A percentile compares a stretch with the other conserved stretches of the same genome.
Evolutionary conservation across 345 rosid species (phyloP).

Genomic region (Corchorus capsularis): DNA sequence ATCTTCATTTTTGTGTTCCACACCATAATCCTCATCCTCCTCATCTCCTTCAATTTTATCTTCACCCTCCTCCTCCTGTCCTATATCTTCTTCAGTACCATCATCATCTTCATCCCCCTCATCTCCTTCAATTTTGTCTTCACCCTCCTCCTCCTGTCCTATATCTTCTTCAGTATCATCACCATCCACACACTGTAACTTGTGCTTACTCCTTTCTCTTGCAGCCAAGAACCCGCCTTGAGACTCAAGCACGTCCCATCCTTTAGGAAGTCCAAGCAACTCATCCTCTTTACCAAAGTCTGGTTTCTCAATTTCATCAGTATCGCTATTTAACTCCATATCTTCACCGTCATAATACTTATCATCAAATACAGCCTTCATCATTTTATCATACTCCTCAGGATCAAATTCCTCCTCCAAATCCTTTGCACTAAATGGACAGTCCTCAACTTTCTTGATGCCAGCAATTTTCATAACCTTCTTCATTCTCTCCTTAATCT

Average conservation of each 20-base stretch:
- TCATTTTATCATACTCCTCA: constrained; percentile 70
- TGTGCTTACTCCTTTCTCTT: constrained; percentile 56
- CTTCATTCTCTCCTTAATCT: constrained; percentile 72
- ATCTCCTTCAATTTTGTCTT: not conserved
- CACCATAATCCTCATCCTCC: constrained; percentile 24
- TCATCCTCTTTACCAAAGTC: constrained; percentile 89
- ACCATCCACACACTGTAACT: constrained; percentile 30
- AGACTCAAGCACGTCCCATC: constrained; percentile 57
- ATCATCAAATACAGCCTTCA: constrained; percentile 67
- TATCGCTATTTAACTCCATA: constrained; percentile 44
- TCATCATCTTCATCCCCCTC: not conserved
- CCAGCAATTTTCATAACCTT: constrained; percentile 76
- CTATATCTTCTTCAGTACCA: not conserved
- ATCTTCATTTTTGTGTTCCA: constrained; percentile 9
- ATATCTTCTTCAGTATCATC: constrained; percentile 27
- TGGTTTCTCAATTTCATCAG: constrained; percentile 65
- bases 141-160: constrained; percentile 12
- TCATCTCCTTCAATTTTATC: constrained; percentile 7
- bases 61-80: constrained; percentile 2
- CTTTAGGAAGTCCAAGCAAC: constrained; percentile 74
- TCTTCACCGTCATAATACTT: constrained; percentile 71
- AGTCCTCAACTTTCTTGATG: constrained; percentile 49
- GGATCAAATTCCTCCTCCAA: constrained; percentile 87
- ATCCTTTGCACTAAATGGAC: constrained; percentile 35
- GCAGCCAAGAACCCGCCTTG: constrained; percentile 65